phyloP scores from a whole-genome alignment of 106 monocot genomes.

The Amphibolis antarctica region DNA sequence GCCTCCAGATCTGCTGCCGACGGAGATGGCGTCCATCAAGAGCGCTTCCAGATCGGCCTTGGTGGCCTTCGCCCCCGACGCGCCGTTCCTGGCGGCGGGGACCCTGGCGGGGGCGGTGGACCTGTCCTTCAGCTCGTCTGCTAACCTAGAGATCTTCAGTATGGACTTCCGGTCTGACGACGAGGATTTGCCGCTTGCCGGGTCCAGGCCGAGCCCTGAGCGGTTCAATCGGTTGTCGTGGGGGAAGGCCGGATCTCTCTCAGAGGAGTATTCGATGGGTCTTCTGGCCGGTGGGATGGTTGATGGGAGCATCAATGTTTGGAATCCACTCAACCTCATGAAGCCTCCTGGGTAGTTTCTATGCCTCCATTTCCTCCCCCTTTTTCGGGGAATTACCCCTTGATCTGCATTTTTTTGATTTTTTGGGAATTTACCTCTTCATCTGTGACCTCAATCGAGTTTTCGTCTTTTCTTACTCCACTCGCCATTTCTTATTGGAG shows the following conservation, averaged over 20 bases:
- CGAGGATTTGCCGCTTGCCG: slow-evolving; percentile 50
- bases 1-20: not conserved
- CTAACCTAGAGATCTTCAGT: slow-evolving; percentile 89
- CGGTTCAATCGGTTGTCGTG: slow-evolving; percentile 89
- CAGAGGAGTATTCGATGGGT: slow-evolving; percentile 51
- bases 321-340: slow-evolving; percentile 43
- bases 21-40: slow-evolving; percentile 65
- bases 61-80: slow-evolving; percentile 69
- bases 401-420: not conserved
- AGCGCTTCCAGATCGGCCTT: slow-evolving; percentile 86
- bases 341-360: not conserved
- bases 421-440: not conserved
- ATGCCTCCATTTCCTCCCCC: not conserved
- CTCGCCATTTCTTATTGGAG: too few relatives aligned
- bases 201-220: slow-evolving; percentile 45
- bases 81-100: slow-evolving; percentile 79
- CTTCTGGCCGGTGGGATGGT: slow-evolving; percentile 76
- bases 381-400: not conserved
- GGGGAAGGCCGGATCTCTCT: slow-evolving; percentile 32
- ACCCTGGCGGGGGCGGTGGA: slow-evolving; percentile 94
- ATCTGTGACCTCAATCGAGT: not conserved
- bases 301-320: slow-evolving; percentile 68
- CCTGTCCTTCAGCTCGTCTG: slow-evolving; percentile 76
- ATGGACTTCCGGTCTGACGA: slow-evolving; percentile 67
- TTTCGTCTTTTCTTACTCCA: slow-evolving; percentile 2